These are phyloP conservation scores for Wickerhamomyces tratensis DNA, from an alignment of 805 yeast genomes.

Conservation along the genomic window DNA sequence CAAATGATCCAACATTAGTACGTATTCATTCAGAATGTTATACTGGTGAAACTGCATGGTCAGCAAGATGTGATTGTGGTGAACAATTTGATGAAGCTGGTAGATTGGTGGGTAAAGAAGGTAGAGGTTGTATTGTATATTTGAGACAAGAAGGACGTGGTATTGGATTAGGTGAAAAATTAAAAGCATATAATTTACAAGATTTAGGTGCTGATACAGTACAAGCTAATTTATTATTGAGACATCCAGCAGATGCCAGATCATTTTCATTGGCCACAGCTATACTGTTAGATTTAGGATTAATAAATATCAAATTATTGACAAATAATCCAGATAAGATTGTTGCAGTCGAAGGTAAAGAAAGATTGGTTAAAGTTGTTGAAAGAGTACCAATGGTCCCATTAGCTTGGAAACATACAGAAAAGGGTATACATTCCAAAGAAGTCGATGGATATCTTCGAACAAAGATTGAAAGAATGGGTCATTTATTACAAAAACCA, in stretches of 20 bases:
- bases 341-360: constrained; percentile 85
- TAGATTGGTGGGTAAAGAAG: constrained; percentile 74
- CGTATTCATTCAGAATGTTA: constrained; percentile 96
- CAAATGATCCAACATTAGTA: constrained; percentile 47
- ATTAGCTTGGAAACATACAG: constrained; percentile 62
- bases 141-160: constrained; percentile 98
- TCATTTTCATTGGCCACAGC: constrained; percentile 92
- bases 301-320: constrained; percentile 59
- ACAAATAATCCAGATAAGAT: constrained; percentile 97
- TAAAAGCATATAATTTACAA: constrained; percentile 93
- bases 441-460: constrained; percentile 91
- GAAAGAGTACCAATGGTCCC: constrained; percentile 98
- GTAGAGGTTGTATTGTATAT: constrained; percentile 92
- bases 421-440: constrained; percentile 63
- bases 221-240: constrained; percentile 81
- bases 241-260: constrained; percentile 98
- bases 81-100: constrained; percentile 99
- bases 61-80: constrained; percentile 98
- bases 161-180: constrained; percentile 94
- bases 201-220: constrained; percentile 99
- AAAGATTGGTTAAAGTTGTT: constrained; percentile 61
- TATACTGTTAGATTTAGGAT: constrained; percentile 74
- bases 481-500: constrained; percentile 66
- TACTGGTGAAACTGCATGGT: constrained; percentile 99
- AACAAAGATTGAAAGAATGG: constrained; percentile 96